Evolutionary conservation across 441 rosid genomes (phyloP), one percentile per base, ranked within the genome.

Genomic region (Gossypium gossypioides): DNA sequence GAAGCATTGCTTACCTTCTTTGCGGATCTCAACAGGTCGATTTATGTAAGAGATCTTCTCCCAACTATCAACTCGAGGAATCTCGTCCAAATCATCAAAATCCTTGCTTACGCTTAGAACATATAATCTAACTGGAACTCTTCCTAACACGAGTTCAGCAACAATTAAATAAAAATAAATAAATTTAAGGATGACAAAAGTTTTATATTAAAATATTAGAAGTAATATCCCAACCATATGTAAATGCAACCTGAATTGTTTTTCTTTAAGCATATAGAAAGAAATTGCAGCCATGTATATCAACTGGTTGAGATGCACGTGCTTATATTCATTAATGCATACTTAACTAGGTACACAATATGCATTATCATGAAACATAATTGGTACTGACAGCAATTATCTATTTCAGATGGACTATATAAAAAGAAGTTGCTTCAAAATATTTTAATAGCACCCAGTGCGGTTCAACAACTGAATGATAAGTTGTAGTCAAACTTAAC

Each of bases 101-200:
- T 90, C 84, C 77, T 82, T 79, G 37, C 73, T 76, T 13, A 86
- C 75, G 72, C 74, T 78, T 82, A 89, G 76, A 65, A 95, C 81
- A 74, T 92, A 91, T 76, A 95, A 75, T 71, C 97, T 87, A 75
- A 95, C 89, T n/a, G 97, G 96, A 80, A 91, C 76, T 79, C 89
- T 89, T 55, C 86, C 99, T 90, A 86, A 55, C n/a, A 66, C 71
- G 58, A 72, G 19, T 42, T 72, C 65, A 3, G 40, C 21, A 44
- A 71, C 24, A 46, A 21, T 8, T 5, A 59, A 10, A 40, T n/a
- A 52, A 52, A 69, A 59, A 67, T 3, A 25, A 67, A 67, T 50
- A 50, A 50, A 50, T 48, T 7, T 48, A 25, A 29, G 44, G 59
- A 68, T 0, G 12, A n/a, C 51, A 15, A 63, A 16, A 12, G 5